Conservation (phyloP, 768 basidiomycete genomes). For the Mycena olivaceomarginata region DNA sequence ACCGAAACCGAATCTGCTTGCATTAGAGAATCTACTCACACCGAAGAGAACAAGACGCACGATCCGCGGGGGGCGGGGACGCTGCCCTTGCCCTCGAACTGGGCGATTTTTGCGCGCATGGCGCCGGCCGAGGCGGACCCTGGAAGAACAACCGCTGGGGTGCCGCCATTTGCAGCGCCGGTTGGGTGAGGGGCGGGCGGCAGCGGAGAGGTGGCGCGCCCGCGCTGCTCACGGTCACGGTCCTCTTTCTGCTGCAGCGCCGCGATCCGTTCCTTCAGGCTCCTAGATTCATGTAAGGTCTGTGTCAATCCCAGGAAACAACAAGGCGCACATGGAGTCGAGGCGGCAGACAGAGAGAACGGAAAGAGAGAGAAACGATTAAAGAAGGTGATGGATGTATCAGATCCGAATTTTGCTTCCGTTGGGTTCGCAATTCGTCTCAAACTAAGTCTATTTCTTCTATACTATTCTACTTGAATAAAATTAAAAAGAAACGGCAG, state of each 20-base stretch:
- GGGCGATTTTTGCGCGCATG: conserved; percentile 81
- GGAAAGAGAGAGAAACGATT: too few species aligned
- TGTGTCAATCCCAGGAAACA: too few species aligned
- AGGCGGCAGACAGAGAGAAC: too few species aligned
- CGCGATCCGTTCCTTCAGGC: conserved; percentile 90
- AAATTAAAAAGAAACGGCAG: too few species aligned
- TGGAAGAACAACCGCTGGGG: conserved; percentile 54
- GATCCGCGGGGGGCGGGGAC: conserved; percentile 82
- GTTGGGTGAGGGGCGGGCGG: conserved; percentile 39
- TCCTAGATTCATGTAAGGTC: conserved; percentile 47
- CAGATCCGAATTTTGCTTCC: neutral
- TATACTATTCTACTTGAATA: too few species aligned
- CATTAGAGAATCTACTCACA: too few species aligned
- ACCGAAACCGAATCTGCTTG: conserved; percentile 53
- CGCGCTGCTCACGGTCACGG: conserved; percentile 37
- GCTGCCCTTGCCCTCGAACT: conserved; percentile 87
- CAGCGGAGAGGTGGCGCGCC: conserved; percentile 43
- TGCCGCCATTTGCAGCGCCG: conserved; percentile 27
- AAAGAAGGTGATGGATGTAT: neutral
- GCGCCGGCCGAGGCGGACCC: conserved; percentile 53
- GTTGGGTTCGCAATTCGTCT: too few species aligned
- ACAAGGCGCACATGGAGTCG: too few species aligned
- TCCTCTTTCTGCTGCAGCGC: conserved; percentile 81
- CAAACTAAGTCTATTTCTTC: too few species aligned
- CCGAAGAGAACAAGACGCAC: conserved; percentile 11